phyloP scores from a whole-genome alignment of 2,329 filamentous ascomycete species.

The Exophiala viscosa region DNA sequence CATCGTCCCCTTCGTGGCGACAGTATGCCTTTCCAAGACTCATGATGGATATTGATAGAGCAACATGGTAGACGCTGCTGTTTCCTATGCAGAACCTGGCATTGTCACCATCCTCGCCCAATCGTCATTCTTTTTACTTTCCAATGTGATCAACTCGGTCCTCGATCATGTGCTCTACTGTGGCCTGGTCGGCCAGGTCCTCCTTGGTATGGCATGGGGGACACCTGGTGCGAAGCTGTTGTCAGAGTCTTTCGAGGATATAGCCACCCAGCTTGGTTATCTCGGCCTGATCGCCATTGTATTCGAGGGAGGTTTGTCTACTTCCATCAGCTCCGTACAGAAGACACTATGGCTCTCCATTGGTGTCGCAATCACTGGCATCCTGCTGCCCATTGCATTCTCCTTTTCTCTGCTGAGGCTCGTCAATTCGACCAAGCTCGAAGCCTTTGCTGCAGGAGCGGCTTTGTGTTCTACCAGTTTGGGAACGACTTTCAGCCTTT shows the following conservation, averaged over 20 bases:
- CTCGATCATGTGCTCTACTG: constrained; percentile 63
- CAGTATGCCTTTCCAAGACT: no score
- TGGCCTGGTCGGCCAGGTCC: constrained; percentile 67
- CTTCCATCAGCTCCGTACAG: constrained; percentile 52
- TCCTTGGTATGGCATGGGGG: constrained; percentile 68
- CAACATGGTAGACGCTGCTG: constrained; percentile 27
- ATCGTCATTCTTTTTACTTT: constrained; percentile 59
- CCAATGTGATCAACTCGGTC: constrained; percentile 57
- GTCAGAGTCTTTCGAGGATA: constrained; percentile 47
- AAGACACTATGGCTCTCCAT: constrained; percentile 60
- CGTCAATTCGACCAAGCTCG: constrained; percentile 50
- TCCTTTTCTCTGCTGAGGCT: constrained; percentile 59
- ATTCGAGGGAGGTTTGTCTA: constrained; percentile 64
- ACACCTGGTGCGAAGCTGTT: constrained; percentile 63
- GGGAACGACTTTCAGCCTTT: constrained; percentile 65
- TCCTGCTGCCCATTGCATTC: constrained; percentile 60
- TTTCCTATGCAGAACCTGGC: constrained; percentile 58
- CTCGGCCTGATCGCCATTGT: constrained; percentile 69
- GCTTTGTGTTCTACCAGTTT: constrained; percentile 71
- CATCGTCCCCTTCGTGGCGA: no score
- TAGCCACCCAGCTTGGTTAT: constrained; percentile 65
- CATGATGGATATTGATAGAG: no score
- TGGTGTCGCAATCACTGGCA: constrained; percentile 63
- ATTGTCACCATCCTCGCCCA: constrained; percentile 59
- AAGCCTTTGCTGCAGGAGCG: constrained; percentile 69